Conservation (phyloP, 805 yeast genomes). For the Myxozyma nipponensis region DNA sequence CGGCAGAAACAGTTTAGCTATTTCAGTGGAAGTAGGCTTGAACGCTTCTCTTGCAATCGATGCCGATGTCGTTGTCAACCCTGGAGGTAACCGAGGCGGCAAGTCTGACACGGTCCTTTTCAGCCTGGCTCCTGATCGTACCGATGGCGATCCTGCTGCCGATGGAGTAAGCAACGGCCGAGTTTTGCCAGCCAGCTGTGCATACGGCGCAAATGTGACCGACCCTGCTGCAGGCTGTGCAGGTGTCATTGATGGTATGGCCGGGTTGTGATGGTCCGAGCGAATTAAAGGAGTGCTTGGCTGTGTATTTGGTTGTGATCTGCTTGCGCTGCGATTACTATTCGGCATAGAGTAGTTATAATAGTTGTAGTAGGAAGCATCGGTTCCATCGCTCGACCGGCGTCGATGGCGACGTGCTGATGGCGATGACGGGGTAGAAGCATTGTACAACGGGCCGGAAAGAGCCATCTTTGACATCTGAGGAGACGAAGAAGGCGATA, state of each 20-base stretch:
- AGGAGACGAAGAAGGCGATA: not conserved
- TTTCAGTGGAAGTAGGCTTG: not conserved
- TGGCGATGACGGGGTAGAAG: not conserved
- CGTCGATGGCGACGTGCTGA: constrained; percentile 6
- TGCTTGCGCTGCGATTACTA: constrained; percentile 1
- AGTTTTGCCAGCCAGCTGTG: too few relatives aligned
- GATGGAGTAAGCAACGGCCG: too few relatives aligned
- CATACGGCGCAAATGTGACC: not conserved
- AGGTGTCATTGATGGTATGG: not conserved
- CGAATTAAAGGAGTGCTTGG: constrained; percentile 3
- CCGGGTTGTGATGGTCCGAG: not conserved
- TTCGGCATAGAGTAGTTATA: constrained; percentile 14
- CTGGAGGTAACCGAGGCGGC: not conserved
- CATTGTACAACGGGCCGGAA: not conserved
- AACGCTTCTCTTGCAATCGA: not conserved
- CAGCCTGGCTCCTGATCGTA: not conserved
- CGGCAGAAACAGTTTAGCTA: not conserved
- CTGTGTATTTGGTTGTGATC: constrained; percentile 22
- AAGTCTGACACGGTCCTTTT: not conserved
- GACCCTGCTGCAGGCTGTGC: not conserved
- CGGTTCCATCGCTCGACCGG: constrained; percentile 17
- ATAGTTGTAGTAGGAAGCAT: constrained; percentile 19
- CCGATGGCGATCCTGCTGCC: not conserved
- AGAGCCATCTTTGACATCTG: too few relatives aligned
- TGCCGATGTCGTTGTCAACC: not conserved